Conservation (phyloP, 768 basidiomycete species). For the Russula foetens region DNA sequence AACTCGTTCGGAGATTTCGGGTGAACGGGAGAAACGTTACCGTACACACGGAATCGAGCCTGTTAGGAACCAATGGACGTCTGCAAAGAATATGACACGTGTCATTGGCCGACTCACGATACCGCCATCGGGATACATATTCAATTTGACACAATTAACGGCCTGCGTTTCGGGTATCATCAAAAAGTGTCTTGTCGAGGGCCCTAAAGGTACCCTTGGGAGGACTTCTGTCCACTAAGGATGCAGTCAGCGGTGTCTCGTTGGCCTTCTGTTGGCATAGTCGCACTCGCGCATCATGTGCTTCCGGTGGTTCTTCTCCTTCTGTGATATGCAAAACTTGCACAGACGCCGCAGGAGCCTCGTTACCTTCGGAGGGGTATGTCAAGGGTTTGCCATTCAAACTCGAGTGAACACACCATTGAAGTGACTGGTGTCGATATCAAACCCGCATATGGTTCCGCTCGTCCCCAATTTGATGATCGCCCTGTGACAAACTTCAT, state of each 20-base stretch:
- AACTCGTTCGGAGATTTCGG: conserved; percentile 38
- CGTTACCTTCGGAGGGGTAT: conserved; percentile 52
- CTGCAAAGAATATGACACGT: conserved; percentile 3
- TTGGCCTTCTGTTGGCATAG: not conserved
- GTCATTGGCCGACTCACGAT: conserved; percentile 51
- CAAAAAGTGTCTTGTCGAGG: conserved; percentile 86
- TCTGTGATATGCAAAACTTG: conserved; percentile 43
- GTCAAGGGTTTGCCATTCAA: not conserved
- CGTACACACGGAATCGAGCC: conserved; percentile 93
- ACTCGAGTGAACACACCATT: conserved; percentile 44
- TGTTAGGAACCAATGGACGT: conserved; percentile 25
- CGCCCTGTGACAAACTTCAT: conserved; percentile 46
- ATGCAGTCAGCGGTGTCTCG: not conserved
- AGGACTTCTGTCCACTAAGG: conserved; percentile 75
- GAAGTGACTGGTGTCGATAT: conserved; percentile 94
- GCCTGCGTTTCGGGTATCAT: conserved; percentile 44
- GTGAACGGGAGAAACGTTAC: conserved; percentile 59
- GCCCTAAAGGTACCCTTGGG: conserved; percentile 67
- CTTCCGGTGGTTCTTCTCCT: conserved; percentile 33
- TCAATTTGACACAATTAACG: conserved; percentile 80
- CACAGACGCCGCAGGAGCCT: conserved; percentile 77
- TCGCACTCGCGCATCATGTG: conserved; percentile 48
- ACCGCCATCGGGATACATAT: conserved; percentile 96
- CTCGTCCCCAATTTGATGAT: conserved; percentile 82
- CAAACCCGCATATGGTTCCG: conserved; percentile 70